phyloP scores from a whole-genome alignment of 1,139 yeast genomes.

The Yamadazyma triangularis region DNA sequence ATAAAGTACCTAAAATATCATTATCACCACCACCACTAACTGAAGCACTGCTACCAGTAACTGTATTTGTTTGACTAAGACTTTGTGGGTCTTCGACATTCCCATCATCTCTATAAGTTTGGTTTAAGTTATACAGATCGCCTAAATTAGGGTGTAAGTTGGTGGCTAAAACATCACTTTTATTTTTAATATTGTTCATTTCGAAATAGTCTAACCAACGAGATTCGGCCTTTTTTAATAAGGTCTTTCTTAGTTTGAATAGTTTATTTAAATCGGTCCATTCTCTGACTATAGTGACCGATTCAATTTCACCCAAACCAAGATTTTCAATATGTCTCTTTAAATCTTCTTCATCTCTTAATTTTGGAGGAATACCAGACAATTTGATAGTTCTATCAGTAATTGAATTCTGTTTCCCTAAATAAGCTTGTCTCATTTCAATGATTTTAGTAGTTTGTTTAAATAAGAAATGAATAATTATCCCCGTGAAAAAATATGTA shows the following conservation, averaged over 20 bases:
- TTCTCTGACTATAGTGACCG: constrained; percentile 75
- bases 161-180: constrained; percentile 24
- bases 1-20: constrained; percentile 1
- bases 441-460: constrained; percentile 34
- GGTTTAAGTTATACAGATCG: constrained; percentile 12
- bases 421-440: constrained; percentile 36
- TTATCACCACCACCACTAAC: constrained; percentile 5
- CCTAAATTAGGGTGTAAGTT: constrained; percentile 26
- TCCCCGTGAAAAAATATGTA: constrained; percentile 38
- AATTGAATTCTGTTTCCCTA: constrained; percentile 41
- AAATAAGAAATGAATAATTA: constrained; percentile 31
- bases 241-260: constrained; percentile 52
- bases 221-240: constrained; percentile 58
- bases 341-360: constrained; percentile 65
- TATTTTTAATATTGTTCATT: constrained; percentile 24
- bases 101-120: constrained; percentile 1
- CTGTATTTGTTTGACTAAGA: not conserved
- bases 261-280: constrained; percentile 72
- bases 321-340: constrained; percentile 71
- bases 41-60: not conserved
- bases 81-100: constrained; percentile 13
- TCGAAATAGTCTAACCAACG: constrained; percentile 75
- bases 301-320: constrained; percentile 75
- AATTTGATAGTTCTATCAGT: constrained; percentile 45
- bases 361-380: constrained; percentile 62